Evolutionary conservation across 208 protist species (phyloP), one percentile per base, ranked within the genome.

Genomic region (Leishmania tropica): DNA sequence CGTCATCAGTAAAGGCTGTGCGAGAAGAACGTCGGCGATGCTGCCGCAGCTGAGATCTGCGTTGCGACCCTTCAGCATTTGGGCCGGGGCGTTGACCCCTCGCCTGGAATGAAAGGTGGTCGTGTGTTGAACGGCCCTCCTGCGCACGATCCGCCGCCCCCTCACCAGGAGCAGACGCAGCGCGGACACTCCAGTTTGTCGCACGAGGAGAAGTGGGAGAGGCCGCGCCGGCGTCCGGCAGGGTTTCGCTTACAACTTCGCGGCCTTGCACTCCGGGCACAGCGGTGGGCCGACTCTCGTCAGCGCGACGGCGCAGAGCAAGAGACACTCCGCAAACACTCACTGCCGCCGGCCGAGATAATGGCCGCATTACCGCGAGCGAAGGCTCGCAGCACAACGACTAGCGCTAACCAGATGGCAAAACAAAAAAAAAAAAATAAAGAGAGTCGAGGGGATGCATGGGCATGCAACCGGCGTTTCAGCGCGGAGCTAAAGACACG

Each of bases 401-500:
- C n/a, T 35, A 48, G n/a, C 0, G 35, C n/a, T 37, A 35, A 40
- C 11, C 15, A 53, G n/a, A 70, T 5, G 45, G 45, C 45, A 47
- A 11, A 47, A 47, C 45, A 21, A 78, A 79, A 53, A 21, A 78
- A 79, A 53, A 70, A 58, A 81, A 78, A 83, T 35, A 31, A 83
- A 62, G 74, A 42, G 58, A 13, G 47, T 45, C 24, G 3, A 21
- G 8, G 31, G 37, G 11, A 62, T 24, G 56, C 24, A 13, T n/a
- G 24, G 56, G 11, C n/a, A 13, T 65, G n/a, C n/a, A 40, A 19
- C 3, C 37, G n/a, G n/a, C 56, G 28, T 65, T 21, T 13, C 7
- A 65, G n/a, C n/a, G 24, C n/a, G 24, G 6, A 60, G 54, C 24
- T n/a, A 6, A 6, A n/a, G 24, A 31, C 24, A 62, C 24, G 4